A percentile compares a stretch with the other conserved stretches of the same genome.
Evolutionary conservation across 495 filamentous ascomycete genomes (phyloP).

Genomic region (Xylaria longipes): DNA sequence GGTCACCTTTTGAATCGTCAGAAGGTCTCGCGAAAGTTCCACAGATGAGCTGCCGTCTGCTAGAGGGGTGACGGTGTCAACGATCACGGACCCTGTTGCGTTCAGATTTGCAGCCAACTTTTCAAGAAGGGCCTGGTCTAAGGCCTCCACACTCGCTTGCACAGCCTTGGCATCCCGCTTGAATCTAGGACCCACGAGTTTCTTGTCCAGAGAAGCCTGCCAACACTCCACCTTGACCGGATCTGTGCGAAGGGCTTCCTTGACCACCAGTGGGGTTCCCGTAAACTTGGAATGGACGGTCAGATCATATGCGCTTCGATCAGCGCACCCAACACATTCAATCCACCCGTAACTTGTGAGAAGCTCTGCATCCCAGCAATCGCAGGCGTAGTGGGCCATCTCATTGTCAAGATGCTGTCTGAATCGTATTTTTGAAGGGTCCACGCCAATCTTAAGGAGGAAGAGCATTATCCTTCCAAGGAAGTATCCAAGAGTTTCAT

Average conservation of each 20-base stretch:
- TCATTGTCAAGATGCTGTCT: constrained; percentile 86
- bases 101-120: constrained; percentile 70
- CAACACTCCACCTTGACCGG: constrained; percentile 75
- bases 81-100: constrained; percentile 67
- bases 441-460: constrained; percentile 72
- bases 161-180: constrained; percentile 81
- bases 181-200: constrained; percentile 81
- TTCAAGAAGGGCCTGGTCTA: constrained; percentile 73
- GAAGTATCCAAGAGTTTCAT: constrained; percentile 90
- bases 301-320: constrained; percentile 81
- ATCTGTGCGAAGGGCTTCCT: constrained; percentile 66
- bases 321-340: constrained; percentile 85
- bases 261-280: constrained; percentile 74
- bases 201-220: constrained; percentile 79
- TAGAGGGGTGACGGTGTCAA: constrained; percentile 65
- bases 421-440: constrained; percentile 77
- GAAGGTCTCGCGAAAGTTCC: constrained; percentile 72
- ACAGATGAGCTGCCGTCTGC: constrained; percentile 64
- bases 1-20: constrained; percentile 74
- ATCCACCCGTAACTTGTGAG: constrained; percentile 83
- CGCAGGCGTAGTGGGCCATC: constrained; percentile 78
- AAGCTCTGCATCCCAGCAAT: constrained; percentile 87
- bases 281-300: constrained; percentile 82
- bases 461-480: constrained; percentile 78
- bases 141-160: constrained; percentile 69